Evolutionary conservation across 139 green algal genomes (phyloP).

Genomic region (Bryopsis sp.): DNA sequence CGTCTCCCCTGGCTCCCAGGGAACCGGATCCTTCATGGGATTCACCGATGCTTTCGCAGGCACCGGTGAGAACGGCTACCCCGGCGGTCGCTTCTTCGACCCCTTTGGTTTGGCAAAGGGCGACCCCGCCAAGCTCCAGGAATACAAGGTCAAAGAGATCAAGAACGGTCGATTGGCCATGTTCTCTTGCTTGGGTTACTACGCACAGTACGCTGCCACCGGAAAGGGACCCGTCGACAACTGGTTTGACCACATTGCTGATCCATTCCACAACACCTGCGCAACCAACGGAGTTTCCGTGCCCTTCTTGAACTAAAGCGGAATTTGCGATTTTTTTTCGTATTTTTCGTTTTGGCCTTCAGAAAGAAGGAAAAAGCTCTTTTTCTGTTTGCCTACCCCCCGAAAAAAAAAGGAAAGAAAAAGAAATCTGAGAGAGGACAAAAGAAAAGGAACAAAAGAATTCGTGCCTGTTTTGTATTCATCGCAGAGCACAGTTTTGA

Average conservation of each 20-base stretch:
- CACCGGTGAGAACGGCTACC: conserved; percentile 55
- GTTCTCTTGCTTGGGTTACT: conserved; percentile 66
- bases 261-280: conserved; percentile 48
- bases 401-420: too few species aligned
- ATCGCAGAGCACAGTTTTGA: too few species aligned
- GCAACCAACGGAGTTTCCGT: conserved; percentile 51
- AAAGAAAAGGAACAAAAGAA: too few species aligned
- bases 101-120: conserved; percentile 63
- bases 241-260: conserved; percentile 32
- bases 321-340: too few species aligned
- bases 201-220: conserved; percentile 70
- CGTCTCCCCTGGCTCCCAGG: conserved; percentile 75
- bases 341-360: too few species aligned
- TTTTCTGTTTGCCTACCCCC: too few species aligned
- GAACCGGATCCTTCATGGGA: conserved; percentile 72
- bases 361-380: too few species aligned
- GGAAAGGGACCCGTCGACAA: conserved; percentile 64
- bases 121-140: conserved; percentile 35
- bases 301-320: conserved; percentile 19
- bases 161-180: conserved; percentile 86
- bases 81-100: conserved; percentile 66
- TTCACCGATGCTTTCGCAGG: conserved; percentile 74
- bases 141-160: conserved; percentile 83
- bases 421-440: too few species aligned
- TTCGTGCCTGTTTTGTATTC: too few species aligned